Evolutionary conservation across 31 red algal genomes (phyloP), one percentile per base, ranked within the genome.

Genomic region (Endocladia muricata): DNA sequence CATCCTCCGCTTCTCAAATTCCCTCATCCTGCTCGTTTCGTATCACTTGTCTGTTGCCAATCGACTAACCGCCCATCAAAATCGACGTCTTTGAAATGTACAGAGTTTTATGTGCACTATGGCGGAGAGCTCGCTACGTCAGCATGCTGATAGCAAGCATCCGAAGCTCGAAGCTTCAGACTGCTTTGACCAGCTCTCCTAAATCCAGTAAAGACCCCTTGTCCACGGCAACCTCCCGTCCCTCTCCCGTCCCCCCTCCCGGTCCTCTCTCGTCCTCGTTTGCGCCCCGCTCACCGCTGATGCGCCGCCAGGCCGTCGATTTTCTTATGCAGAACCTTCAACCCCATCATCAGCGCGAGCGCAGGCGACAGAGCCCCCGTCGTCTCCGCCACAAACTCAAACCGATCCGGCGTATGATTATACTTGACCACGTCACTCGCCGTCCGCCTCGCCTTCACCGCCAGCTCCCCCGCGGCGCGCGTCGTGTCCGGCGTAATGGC

Each of bases 71-170:
- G 22, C 17, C 9, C 62, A 22, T 70, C 17, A 21, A 11, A 6
- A 11, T 71, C 73, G 7, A 33, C 1, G 2, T 41, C 0, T 4
- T n/a, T n/a, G n/a, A n/a, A 49, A 8, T 25, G 44, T 41, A 1
- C 68, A 89, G 86, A 54, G 61, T 3, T 89, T 89, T 32, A 89
- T 89, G 86, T 89, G 86, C 71, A 89, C 86, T 47, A 81, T 89
- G 77, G 61, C 55, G 33, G 86, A 82, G 40, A 72, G 59, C 39
- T 89, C 86, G 42, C 78, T 89, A 25, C 86, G 78, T 47, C 77
- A 89, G 55, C 86, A 89, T 28, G 77, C 43, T 41, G 78, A 89
- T n/a, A 76, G 59, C 67, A 89, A 89, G 55, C 86, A 89, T 37
- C 68, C 86, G 30, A 89, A 89, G 55, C 78, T 61, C 47, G 47